Evolutionary conservation across 2,329 filamentous ascomycete genomes (phyloP).

Genomic region (Coniochaeta ligniaria): DNA sequence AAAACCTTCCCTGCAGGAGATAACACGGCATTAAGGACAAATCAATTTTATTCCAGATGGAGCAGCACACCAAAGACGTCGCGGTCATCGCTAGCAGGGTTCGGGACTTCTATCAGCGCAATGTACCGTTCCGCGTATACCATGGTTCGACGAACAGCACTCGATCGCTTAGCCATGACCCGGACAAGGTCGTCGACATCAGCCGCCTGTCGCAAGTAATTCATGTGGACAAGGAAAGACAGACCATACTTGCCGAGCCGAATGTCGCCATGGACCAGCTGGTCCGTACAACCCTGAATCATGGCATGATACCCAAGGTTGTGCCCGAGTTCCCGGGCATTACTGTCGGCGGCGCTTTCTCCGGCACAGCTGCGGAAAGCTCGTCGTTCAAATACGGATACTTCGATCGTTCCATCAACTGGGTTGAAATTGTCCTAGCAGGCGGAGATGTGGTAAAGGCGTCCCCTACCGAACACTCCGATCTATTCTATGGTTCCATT

Average conservation of each 20-base stretch:
- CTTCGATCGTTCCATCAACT: slow-evolving; percentile 58
- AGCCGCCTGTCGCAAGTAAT: background rate
- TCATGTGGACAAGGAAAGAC: background rate
- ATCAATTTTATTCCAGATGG: no score
- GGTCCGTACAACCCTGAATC: slow-evolving; percentile 54
- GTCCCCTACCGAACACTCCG: slow-evolving; percentile 24
- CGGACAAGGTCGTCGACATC: background rate
- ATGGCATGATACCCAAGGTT: slow-evolving; percentile 61
- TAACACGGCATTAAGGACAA: no score
- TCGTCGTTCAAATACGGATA: slow-evolving; percentile 65
- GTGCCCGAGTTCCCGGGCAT: slow-evolving; percentile 75
- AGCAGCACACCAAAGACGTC: background rate
- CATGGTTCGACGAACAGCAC: background rate
- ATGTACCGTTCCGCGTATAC: background rate
- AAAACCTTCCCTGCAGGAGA: no score
- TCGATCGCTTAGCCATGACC: background rate
- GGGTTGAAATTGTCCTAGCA: slow-evolving; percentile 62
- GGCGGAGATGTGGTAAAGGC: slow-evolving; percentile 56
- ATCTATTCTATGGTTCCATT: background rate
- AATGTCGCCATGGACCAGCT: slow-evolving; percentile 70
- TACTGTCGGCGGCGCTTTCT: slow-evolving; percentile 64
- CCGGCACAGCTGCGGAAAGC: slow-evolving; percentile 65
- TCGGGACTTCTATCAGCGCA: background rate
- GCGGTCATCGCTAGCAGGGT: background rate
- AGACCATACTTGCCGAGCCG: slow-evolving; percentile 40